Evolutionary conservation across 768 basidiomycete genomes (phyloP).

Genomic region (Leccinum subtestaceum): DNA sequence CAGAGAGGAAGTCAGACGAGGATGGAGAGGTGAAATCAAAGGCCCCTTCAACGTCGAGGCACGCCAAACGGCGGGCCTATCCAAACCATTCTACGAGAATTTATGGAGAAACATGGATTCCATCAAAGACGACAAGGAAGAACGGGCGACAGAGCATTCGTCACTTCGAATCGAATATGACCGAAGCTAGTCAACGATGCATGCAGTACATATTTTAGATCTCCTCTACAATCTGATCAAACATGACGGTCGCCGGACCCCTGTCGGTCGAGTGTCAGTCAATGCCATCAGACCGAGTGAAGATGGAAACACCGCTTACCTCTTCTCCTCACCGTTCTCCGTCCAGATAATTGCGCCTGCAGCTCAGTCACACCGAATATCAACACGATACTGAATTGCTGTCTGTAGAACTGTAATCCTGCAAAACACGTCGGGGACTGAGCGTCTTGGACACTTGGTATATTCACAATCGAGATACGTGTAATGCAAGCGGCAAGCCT

Average conservation of each 20-base stretch:
- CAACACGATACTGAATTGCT: slow-evolving; percentile 40
- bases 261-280: too few relatives aligned
- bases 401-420: slow-evolving; percentile 29
- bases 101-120: not conserved
- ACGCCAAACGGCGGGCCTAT: not conserved
- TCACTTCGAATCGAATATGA: too few relatives aligned
- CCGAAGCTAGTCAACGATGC: too few relatives aligned
- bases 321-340: slow-evolving; percentile 32
- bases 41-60: not conserved
- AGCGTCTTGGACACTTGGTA: slow-evolving; percentile 25
- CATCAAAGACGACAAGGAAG: not conserved
- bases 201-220: too few relatives aligned
- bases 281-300: too few relatives aligned
- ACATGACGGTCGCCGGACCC: too few relatives aligned
- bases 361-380: slow-evolving; percentile 45
- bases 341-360: slow-evolving; percentile 45
- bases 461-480: too few relatives aligned
- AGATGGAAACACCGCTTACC: slow-evolving; percentile 8
- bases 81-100: not conserved
- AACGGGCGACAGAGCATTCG: too few relatives aligned
- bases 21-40: not conserved
- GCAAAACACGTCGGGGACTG: slow-evolving; percentile 31
- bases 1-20: not conserved
- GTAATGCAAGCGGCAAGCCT: too few relatives aligned
- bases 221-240: too few relatives aligned